Conservation (phyloP, 2,329 filamentous ascomycete species). For the Grosmannia huntii region DNA sequence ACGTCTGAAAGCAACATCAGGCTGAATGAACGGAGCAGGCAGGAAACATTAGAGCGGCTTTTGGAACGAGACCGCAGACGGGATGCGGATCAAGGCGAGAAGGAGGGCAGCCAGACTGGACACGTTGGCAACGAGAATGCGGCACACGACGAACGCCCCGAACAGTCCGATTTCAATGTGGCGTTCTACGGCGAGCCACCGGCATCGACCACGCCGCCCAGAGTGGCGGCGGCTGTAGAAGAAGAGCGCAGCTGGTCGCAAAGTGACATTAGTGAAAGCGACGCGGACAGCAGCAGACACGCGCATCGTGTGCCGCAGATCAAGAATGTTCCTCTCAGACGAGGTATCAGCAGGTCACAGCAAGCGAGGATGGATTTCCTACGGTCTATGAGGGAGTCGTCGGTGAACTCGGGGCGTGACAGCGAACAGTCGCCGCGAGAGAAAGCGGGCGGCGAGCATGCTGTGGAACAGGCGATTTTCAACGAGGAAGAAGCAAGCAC, state of each 20-base stretch:
- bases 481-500: not conserved
- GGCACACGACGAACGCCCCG: not conserved
- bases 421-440: not conserved
- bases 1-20: slow-evolving; percentile 8
- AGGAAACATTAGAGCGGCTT: slow-evolving; percentile 3
- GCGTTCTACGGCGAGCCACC: not conserved
- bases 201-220: not conserved
- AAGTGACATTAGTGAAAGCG: not conserved
- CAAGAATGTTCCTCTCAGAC: not conserved
- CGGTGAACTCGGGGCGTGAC: not conserved
- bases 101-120: not conserved
- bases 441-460: not conserved
- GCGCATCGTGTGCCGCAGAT: not conserved
- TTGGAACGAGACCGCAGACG: slow-evolving; percentile 4
- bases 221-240: not conserved
- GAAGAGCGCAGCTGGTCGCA: not conserved
- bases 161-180: not conserved
- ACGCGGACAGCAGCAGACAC: not conserved
- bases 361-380: not conserved
- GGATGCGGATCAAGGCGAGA: not conserved
- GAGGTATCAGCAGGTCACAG: not conserved
- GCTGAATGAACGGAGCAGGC: slow-evolving; percentile 8
- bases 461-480: not conserved
- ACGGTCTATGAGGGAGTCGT: not conserved
- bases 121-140: not conserved